These are phyloP conservation scores for Euphorbia pulcherrima DNA, from an alignment of 345 rosid species.

Conservation along the genomic window DNA sequence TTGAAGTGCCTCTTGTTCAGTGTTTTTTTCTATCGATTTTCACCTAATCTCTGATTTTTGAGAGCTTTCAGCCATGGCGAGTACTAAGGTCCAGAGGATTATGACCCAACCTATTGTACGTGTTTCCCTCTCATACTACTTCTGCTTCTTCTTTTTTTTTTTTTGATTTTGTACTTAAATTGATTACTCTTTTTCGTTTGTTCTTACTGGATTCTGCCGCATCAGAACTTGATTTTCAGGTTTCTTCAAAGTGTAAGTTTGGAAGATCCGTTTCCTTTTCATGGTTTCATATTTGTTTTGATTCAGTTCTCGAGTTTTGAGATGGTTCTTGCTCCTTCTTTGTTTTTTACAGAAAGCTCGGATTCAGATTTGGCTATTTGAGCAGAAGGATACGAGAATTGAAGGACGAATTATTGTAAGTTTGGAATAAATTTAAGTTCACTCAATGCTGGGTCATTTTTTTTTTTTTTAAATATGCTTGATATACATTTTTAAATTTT, in stretches of 20 bases:
- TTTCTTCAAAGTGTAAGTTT: conserved; percentile 84
- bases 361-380: conserved; percentile 96
- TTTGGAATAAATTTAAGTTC: not conserved
- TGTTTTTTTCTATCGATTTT: not conserved
- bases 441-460: too few species aligned
- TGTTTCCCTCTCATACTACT: too few species aligned
- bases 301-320: not conserved
- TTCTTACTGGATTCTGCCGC: not conserved
- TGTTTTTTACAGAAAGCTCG: conserved; percentile 68
- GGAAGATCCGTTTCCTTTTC: not conserved
- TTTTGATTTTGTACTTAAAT: not conserved
- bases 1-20: not conserved
- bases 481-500: too few species aligned
- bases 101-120: conserved; percentile 80
- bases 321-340: not conserved
- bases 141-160: not conserved
- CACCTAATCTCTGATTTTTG: not conserved
- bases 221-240: conserved; percentile 90
- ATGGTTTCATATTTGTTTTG: not conserved
- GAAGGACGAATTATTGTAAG: conserved; percentile 74
- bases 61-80: conserved; percentile 53
- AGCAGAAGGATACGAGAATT: conserved; percentile 89
- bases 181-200: not conserved
- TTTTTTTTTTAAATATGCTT: too few species aligned
- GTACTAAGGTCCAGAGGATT: conserved; percentile 79